Evolutionary conservation across 176 grass and related monocot species (phyloP).

Genomic region (Musa beccarii): DNA sequence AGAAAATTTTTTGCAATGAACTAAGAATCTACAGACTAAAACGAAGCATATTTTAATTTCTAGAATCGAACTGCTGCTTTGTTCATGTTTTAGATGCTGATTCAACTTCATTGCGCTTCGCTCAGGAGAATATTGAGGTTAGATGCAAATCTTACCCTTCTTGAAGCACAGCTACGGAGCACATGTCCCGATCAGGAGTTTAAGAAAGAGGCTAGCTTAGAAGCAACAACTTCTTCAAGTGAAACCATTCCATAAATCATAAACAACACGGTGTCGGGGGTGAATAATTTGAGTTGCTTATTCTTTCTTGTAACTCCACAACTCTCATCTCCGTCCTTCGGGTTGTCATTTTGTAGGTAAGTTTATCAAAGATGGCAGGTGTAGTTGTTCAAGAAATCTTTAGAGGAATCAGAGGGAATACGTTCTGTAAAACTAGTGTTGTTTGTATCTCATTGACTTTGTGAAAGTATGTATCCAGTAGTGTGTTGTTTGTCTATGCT

Average conservation of each 20-base stretch:
- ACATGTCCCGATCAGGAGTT: background rate
- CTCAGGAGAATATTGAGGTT: conserved; percentile 12
- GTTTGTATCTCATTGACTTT: too few species aligned
- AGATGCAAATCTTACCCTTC: conserved; percentile 9
- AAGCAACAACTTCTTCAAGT: background rate
- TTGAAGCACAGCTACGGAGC: conserved; percentile 3
- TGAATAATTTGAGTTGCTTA: too few species aligned
- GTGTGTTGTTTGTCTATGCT: too few species aligned
- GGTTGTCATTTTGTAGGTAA: too few species aligned
- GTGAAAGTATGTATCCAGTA: too few species aligned
- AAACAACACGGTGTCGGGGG: background rate
- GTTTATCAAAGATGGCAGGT: too few species aligned
- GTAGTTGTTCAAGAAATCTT: too few species aligned
- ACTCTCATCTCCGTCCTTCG: too few species aligned
- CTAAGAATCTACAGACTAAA: background rate
- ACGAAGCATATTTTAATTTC: background rate
- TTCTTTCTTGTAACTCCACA: too few species aligned
- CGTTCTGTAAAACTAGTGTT: too few species aligned
- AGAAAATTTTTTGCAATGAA: background rate
- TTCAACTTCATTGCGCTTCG: background rate
- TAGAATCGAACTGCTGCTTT: background rate
- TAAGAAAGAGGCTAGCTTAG: background rate
- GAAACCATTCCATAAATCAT: background rate
- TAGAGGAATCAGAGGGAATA: too few species aligned
- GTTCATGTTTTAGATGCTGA: background rate